Base-by-base conservation (phyloP, 768 basidiomycete genomes). In the Tubosaeta brunneosetosa region DNA sequence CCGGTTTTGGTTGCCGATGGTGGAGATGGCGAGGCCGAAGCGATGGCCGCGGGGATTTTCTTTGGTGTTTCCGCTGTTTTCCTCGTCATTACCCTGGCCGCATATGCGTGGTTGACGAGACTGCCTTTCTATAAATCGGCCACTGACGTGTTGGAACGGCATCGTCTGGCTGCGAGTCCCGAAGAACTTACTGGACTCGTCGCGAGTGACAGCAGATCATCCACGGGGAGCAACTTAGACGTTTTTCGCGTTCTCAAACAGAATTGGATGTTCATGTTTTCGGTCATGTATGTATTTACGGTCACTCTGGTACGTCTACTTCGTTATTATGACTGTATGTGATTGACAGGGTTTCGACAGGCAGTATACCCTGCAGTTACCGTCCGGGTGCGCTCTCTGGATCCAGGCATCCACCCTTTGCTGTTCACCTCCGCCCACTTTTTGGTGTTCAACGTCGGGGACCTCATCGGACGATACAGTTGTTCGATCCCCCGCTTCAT, bases 281-380 rank as follows among this genome's bases (percentile, higher is more conserved):
- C 91, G 13, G 81, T 87, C 4, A 80, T 82, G 11, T 90, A 83
- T 63, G 84, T 85, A 6, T 94, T 93, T 62, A 64, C 82, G 29
- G 79, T 90, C 26, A 94, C 94, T 13, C 71, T 95, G 64, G 92
- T 92, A 62, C 59, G n/a, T 17, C 19, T 19, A 3, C 22, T 17
- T 9, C 29, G 29, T 9, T 29, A 29, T 22, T 27, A 6, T 34
- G 46, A 27, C 12, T 9, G 11, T 49, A 38, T 48, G 44, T 52
- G 44, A 50, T 36, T 59, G 45, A 57, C 37, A 22, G 22, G 5
- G 4, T 47, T 44, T 48, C 52, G 22, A 36, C 42, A 95, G 93
- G 79, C 92, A 29, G 85, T 94, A 44, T 95, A 81, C 71, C 94
- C 94, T 5, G 80, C 93, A 0, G 86, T 93, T 56, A 94, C 94